phyloP scores from a whole-genome alignment of 768 basidiomycete genomes.

The Russula lepida region DNA sequence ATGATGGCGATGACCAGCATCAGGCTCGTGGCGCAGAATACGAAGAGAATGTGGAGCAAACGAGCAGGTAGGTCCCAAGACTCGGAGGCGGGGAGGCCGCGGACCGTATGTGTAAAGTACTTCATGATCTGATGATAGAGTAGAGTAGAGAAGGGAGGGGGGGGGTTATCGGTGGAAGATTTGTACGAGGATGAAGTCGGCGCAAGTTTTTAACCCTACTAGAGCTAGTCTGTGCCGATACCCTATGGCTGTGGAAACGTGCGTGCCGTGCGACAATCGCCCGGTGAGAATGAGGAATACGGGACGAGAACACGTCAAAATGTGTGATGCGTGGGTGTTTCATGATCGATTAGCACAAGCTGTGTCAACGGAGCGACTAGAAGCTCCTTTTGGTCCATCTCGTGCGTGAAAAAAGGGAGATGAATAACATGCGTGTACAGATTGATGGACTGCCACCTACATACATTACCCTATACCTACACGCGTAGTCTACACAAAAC shows the following conservation, averaged over 20 bases:
- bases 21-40: slow-evolving; percentile 7
- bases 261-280: slow-evolving; percentile 16
- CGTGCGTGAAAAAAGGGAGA: slow-evolving; percentile 2
- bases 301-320: slow-evolving; percentile 14
- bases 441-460: slow-evolving; percentile 16
- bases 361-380: slow-evolving; percentile 4
- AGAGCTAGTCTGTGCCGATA: neutral
- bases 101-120: neutral
- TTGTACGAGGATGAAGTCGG: neutral
- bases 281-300: slow-evolving; percentile 6
- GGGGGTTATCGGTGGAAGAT: neutral
- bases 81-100: neutral
- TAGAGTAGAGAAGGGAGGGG: neutral
- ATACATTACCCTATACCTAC: slow-evolving; percentile 14
- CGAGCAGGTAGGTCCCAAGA: neutral
- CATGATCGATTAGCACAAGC: slow-evolving; percentile 17
- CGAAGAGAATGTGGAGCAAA: slow-evolving; percentile 1
- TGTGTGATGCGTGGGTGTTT: slow-evolving; percentile 1
- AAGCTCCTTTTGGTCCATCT: slow-evolving; percentile 14
- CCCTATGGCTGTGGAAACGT: slow-evolving; percentile 7
- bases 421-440: slow-evolving; percentile 20
- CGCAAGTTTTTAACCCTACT: slow-evolving; percentile 13
- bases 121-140: neutral
- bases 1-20: neutral
- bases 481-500: slow-evolving; percentile 12